Evolutionary conservation across 75 land plant species (phyloP), one percentile per base, ranked within the genome.

Genomic region (Pinus albicaulis): DNA sequence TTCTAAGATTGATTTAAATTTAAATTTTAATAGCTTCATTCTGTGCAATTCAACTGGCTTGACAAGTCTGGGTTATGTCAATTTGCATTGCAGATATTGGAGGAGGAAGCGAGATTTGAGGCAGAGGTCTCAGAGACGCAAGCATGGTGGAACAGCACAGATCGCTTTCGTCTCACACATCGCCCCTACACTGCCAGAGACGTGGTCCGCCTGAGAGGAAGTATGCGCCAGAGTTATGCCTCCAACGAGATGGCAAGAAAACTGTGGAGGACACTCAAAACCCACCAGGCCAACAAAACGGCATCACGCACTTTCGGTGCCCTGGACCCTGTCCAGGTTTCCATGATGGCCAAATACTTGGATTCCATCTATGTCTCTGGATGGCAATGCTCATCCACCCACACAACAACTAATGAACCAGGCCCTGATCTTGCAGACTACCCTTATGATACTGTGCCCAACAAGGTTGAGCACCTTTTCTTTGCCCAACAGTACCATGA

Each of bases 381-480:
- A 31, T 90, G 92, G 92, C 92, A 95, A 72, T 95, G 96, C 79
- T 95, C 98, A 17, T 95, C 98, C 53, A 95, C 98, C 28, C 91
- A 90, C 83, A 84, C 98, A 71, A 65, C 91, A 55, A 86, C 88
- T 76, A 95, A 95, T 76, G 98, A 95, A 75, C 95, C 95, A 15
- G 98, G 98, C 44, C 98, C 98, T 12, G 98, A 95, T 78, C 87
- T 95, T 19, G 98, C 98, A 34, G 98, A 95, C 77, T 95, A 95
- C 84, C 98, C 98, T 25, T 91, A 91, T 69, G 98, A 92, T 79
- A 95, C 98, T 48, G 98, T 95, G 28, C 98, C 98, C 56, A 92
- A 92, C 91, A 95, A 95, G 76, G 97, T 92, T 8, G 93, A 95
- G 77, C 98, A 95, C 59, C 90, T 95, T 28, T 95, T 87, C 85